These are phyloP conservation scores for Erodium texanum DNA, from an alignment of 441 rosid species.

Conservation along the genomic window DNA sequence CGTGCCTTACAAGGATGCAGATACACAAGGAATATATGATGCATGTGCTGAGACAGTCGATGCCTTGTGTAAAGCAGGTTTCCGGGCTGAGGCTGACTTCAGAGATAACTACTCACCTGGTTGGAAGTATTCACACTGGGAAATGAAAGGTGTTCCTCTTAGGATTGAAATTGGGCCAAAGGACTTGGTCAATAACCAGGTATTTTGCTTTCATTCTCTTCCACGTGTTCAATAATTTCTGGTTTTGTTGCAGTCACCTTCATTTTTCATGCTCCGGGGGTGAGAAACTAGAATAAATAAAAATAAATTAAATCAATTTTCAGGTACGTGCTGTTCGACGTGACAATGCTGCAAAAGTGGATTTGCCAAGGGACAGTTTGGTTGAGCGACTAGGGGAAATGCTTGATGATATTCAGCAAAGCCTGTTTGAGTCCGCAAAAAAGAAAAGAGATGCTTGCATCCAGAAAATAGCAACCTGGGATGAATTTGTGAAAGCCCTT, in stretches of 20 bases:
- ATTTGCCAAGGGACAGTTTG: constrained; percentile 53
- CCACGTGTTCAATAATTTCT: constrained; percentile 4
- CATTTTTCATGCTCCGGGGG: background rate
- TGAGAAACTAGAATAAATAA: constrained; percentile 4
- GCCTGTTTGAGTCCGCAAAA: constrained; percentile 61
- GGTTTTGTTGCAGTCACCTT: constrained; percentile 2
- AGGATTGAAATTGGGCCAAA: constrained; percentile 98
- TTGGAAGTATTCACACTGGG: constrained; percentile 99
- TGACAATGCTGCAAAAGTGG: constrained; percentile 65
- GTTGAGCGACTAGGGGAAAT: constrained; percentile 50
- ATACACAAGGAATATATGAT: constrained; percentile 72
- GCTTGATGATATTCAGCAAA: constrained; percentile 56
- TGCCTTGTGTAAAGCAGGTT: constrained; percentile 56
- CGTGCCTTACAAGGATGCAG: constrained; percentile 91
- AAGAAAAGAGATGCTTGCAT: constrained; percentile 73
- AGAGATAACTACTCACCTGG: constrained; percentile 96
- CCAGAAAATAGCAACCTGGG: constrained; percentile 69
- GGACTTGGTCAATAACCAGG: constrained; percentile 84
- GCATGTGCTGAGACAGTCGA: constrained; percentile 75
- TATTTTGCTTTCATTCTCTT: constrained; percentile 18
- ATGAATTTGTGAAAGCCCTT: constrained; percentile 72
- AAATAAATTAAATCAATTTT: background rate
- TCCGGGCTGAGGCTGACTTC: constrained; percentile 71
- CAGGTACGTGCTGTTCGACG: constrained; percentile 92
- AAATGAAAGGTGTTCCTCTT: constrained; percentile 93